Base-by-base conservation (phyloP, 2,329 filamentous ascomycete genomes). In the Arachnomyces sp. region DNA sequence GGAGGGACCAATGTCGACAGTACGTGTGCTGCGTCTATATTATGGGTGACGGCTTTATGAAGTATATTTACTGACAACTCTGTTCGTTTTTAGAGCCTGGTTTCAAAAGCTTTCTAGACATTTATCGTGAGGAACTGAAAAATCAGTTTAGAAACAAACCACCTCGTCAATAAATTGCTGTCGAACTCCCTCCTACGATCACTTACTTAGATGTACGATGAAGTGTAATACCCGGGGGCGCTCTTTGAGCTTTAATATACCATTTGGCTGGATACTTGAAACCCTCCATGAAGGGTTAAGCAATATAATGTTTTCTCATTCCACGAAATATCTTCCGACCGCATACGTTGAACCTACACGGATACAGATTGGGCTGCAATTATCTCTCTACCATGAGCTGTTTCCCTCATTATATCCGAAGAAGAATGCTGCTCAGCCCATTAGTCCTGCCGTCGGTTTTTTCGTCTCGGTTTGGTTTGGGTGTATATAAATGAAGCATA, bases 1-100 rank as follows among this genome's bases (percentile, higher is more conserved):
- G 63, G 65, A 44, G 63, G 63, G 34, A 67, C 66, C 30, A 56
- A 62, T 9, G 51, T 62, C n/a, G 59, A 66, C 17, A 53, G 57
- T 41, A 52, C 54, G 45, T 56, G n/a, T 56, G 62, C 9, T 25
- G 21, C 21, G 57, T 48, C 40, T 17, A 21, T 16, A 9, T 39
- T 17, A 7, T 14, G 28, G 12, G 9, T 25, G 21, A 9, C 5
- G 21, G 21, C 21, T 25, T 25, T 25, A 25, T 8, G 15, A 1
- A 18, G 7, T 3, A 7, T n/a, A 16, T 30, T n/a, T 34, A 30
- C 38, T 34, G 11, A 40, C 25, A 18, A 25, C 21, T 25, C 21
- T 25, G 21, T 25, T 35, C 12, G n/a, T 8, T 4, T 28, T 11
- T 21, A 44, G 43, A 43, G 16, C 34, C 42, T 14, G 51, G 56